These are phyloP conservation scores for Leishmania major DNA, from an alignment of 208 protist genomes.

Conservation along the genomic window DNA sequence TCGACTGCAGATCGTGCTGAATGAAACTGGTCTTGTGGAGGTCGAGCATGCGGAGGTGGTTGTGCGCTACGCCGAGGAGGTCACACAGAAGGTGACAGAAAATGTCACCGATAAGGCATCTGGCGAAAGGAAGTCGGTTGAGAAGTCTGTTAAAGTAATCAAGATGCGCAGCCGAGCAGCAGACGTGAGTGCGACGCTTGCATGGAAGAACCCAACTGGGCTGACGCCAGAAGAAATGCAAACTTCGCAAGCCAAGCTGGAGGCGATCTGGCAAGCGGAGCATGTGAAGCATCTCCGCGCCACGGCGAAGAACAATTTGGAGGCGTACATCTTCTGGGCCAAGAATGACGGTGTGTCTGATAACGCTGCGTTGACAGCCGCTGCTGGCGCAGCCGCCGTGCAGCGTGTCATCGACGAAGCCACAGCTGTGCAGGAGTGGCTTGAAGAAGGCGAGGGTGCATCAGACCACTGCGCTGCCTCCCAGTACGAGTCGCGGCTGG, in stretches of 20 bases:
- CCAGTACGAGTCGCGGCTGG: slow-evolving; percentile 57
- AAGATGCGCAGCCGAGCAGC: slow-evolving; percentile 45
- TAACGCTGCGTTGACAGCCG: slow-evolving; percentile 33
- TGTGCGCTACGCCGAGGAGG: slow-evolving; percentile 64
- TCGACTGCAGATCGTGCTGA: slow-evolving; percentile 70
- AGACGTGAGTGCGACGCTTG: slow-evolving; percentile 32
- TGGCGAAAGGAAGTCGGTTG: slow-evolving; percentile 24
- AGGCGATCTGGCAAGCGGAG: slow-evolving; percentile 56
- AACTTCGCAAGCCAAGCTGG: slow-evolving; percentile 44
- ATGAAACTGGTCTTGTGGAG: slow-evolving; percentile 73
- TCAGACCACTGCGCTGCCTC: slow-evolving; percentile 53
- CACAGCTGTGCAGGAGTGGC: slow-evolving; percentile 54
- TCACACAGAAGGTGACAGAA: slow-evolving; percentile 36
- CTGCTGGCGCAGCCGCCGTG: slow-evolving; percentile 29
- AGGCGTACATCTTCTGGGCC: slow-evolving; percentile 77
- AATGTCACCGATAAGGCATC: slow-evolving; percentile 31
- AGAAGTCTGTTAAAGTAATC: slow-evolving; percentile 25
- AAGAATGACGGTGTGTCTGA: slow-evolving; percentile 71
- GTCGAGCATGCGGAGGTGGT: slow-evolving; percentile 63
- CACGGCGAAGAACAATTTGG: slow-evolving; percentile 83
- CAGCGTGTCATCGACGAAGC: slow-evolving; percentile 37
- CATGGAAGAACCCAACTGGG: slow-evolving; percentile 42
- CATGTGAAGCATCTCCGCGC: slow-evolving; percentile 57
- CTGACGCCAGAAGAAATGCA: slow-evolving; percentile 34
- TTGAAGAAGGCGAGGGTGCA: slow-evolving; percentile 77